A percentile compares a stretch with the other conserved stretches of the same genome.
Evolutionary conservation across 768 basidiomycete genomes (phyloP).

Genomic region (Nevesoporus exiguus): DNA sequence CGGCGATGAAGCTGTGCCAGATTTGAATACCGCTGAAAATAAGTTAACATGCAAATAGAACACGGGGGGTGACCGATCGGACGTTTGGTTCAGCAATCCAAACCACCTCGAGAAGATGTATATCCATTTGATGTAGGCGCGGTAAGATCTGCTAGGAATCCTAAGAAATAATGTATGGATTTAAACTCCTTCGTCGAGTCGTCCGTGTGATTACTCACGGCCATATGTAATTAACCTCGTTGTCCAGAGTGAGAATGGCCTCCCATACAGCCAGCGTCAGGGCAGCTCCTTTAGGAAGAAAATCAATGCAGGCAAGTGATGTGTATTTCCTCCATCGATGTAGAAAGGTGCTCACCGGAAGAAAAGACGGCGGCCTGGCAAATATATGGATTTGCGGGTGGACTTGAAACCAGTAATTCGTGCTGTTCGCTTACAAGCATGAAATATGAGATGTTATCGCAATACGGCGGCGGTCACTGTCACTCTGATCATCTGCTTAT

Average conservation of each 20-base stretch:
- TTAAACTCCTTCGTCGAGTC: no score
- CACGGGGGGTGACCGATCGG: not conserved
- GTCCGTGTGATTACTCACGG: slow-evolving; percentile 13
- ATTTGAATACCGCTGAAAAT: slow-evolving; percentile 3
- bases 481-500: no score
- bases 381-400: not conserved
- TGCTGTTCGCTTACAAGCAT: slow-evolving; percentile 2
- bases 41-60: slow-evolving; percentile 1
- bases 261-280: slow-evolving; percentile 15
- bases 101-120: slow-evolving; percentile 24
- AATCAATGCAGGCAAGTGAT: not conserved
- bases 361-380: slow-evolving; percentile 5
- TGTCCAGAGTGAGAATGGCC: slow-evolving; percentile 13
- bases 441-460: not conserved
- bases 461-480: not conserved
- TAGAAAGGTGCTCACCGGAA: slow-evolving; percentile 9
- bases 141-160: not conserved
- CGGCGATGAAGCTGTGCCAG: not conserved
- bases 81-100: slow-evolving; percentile 20
- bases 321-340: not conserved
- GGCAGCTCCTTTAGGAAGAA: slow-evolving; percentile 8
- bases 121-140: slow-evolving; percentile 16
- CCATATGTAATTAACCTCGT: slow-evolving; percentile 21
- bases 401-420: slow-evolving; percentile 1
- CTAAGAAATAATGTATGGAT: not conserved